phyloP scores from a whole-genome alignment of 371 early-diverging fungal species.

The Circinella minor region DNA sequence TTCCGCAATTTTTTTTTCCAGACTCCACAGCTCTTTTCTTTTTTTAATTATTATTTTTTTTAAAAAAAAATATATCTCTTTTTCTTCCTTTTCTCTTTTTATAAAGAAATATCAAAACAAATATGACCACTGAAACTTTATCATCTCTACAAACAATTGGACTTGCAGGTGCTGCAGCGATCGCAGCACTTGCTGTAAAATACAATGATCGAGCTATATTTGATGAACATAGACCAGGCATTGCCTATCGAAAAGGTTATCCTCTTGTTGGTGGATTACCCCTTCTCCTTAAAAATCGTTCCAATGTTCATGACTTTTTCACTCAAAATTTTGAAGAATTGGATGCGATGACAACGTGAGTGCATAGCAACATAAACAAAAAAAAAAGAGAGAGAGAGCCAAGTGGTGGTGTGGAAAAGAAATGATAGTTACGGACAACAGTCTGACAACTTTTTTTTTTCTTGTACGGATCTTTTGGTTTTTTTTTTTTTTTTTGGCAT shows the following conservation, averaged over 20 bases:
- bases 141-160: background rate
- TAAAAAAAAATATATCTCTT: background rate
- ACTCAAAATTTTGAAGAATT: constrained; percentile 16
- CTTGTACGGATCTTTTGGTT: too few relatives aligned
- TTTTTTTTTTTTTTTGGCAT: too few relatives aligned
- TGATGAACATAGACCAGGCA: constrained; percentile 36
- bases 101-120: background rate
- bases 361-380: background rate
- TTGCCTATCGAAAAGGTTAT: constrained; percentile 28
- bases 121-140: background rate
- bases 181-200: constrained; percentile 29
- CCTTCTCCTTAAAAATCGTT: constrained; percentile 24
- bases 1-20: too few relatives aligned
- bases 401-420: too few relatives aligned
- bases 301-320: constrained; percentile 25
- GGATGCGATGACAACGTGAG: constrained; percentile 24
- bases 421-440: too few relatives aligned
- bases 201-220: constrained; percentile 44
- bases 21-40: background rate
- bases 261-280: constrained; percentile 37
- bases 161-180: constrained; percentile 12
- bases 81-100: background rate
- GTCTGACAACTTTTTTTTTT: too few relatives aligned
- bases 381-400: too few relatives aligned
- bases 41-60: background rate